Conservation (phyloP, 441 rosid genomes). For the Arabidopsis lyrata region DNA sequence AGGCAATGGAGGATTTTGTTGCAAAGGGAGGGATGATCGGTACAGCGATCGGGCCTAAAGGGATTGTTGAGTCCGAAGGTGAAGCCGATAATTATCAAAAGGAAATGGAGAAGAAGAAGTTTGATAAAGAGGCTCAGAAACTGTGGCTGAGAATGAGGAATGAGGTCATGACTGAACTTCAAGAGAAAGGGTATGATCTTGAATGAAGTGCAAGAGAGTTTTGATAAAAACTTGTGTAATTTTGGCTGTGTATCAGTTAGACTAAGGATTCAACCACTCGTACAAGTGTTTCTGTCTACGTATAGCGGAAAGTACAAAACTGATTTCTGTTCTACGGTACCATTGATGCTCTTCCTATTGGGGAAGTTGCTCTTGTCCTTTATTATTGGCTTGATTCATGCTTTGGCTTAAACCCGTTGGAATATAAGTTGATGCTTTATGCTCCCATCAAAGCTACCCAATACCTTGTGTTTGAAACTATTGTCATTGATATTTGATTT, state of each 20-base stretch:
- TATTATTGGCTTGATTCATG: conserved; percentile 16
- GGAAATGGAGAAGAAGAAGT: conserved; percentile 69
- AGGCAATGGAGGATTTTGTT: conserved; percentile 89
- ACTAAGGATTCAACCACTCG: conserved; percentile 2
- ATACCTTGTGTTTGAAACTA: background rate
- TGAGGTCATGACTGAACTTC: conserved; percentile 80
- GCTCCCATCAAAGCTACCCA: background rate
- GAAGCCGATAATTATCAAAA: conserved; percentile 62
- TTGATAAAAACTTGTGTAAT: conserved; percentile 24
- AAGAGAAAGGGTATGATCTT: conserved; percentile 74
- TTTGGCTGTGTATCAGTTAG: conserved; percentile 26
- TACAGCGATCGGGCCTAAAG: conserved; percentile 73
- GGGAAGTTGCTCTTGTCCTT: conserved; percentile 11
- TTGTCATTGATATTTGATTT: background rate
- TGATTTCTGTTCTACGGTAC: conserved; percentile 8
- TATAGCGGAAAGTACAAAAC: conserved; percentile 9
- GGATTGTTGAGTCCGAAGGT: conserved; percentile 58
- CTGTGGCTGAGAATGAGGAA: conserved; percentile 87
- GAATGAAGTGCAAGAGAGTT: conserved; percentile 45
- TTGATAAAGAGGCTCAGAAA: conserved; percentile 72
- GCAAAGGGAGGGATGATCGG: conserved; percentile 85
- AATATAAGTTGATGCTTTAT: background rate
- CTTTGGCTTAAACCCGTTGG: conserved; percentile 15
- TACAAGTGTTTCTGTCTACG: conserved; percentile 8
- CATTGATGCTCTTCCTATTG: conserved; percentile 19